Base-by-base conservation (phyloP, 495 filamentous ascomycete genomes). In the Hyaloscypha hepaticicola region DNA sequence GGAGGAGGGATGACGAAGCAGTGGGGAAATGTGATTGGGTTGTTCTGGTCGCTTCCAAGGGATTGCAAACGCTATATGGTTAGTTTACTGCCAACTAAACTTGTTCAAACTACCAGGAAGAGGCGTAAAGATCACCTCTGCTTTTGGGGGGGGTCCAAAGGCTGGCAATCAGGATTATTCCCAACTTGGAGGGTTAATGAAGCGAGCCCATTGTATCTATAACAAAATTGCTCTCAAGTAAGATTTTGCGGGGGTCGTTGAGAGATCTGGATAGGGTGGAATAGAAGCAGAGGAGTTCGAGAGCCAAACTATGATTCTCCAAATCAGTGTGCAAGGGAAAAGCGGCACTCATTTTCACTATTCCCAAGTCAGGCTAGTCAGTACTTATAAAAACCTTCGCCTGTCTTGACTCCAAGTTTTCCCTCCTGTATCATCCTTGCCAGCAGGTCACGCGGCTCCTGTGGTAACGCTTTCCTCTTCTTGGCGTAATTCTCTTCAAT, bases 401-500 rank as follows among this genome's bases (percentile, higher is more conserved):
- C 72, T 64, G 41, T 73, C 60, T 77, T 77, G 0, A 74, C 63
- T 9, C 76, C 74, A 3, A 77, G 55, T 4, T 69, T 65, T 2
- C 73, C 71, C 6, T 66, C 53, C 25, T 58, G 16, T 55, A 76
- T 72, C 69, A 76, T 75, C 25, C 62, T 34, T 45, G 55, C 31
- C 11, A 75, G 66, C 48, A 69, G 69, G 7, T 66, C 34, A 25
- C 71, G 60, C 24, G 74, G 70, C 26, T 70, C 73, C 5, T 14
- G 14, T 21, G 74, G 73, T 60, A 76, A 48, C 2, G 67, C 67
- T 0, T 60, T 21, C 45, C 66, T 48, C 22, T 33, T 12, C 31
- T 73, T 64, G 9, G 70, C 71, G 64, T 79, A 79, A 55, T 78
- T 75, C 24, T 79, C 72, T 62, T 79, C 76, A 60, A 79, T 79